These are phyloP conservation scores for Hyphodiscus hymeniophilus DNA, from an alignment of 495 filamentous ascomycete species.

Conservation along the genomic window DNA sequence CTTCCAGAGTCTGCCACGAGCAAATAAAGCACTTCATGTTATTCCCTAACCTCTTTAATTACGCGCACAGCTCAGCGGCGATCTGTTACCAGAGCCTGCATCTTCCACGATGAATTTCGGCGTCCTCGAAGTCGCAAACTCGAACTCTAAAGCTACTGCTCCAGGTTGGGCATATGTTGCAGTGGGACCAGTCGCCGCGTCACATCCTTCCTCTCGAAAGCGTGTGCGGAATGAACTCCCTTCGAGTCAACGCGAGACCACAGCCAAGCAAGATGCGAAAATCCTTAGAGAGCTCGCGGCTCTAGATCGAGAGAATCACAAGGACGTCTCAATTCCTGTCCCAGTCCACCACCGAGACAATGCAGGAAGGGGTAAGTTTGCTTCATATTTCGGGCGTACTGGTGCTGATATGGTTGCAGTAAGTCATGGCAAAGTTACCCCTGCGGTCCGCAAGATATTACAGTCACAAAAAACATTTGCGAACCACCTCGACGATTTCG, in stretches of 20 bases:
- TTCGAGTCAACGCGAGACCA: slow-evolving; percentile 48
- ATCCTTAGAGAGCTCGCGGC: slow-evolving; percentile 68
- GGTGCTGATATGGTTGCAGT: slow-evolving; percentile 1
- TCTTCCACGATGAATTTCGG: slow-evolving; percentile 29
- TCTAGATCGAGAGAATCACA: slow-evolving; percentile 71
- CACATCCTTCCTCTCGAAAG: slow-evolving; percentile 50
- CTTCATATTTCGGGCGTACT: not conserved
- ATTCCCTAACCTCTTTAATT: too few species aligned
- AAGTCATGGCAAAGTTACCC: slow-evolving; percentile 51
- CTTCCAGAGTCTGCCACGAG: too few species aligned
- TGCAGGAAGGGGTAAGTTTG: slow-evolving; percentile 33
- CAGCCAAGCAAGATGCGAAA: slow-evolving; percentile 67
- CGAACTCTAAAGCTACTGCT: slow-evolving; percentile 49
- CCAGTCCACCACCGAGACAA: slow-evolving; percentile 45
- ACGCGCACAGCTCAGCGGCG: too few species aligned
- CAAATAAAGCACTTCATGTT: too few species aligned
- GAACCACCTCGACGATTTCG: slow-evolving; percentile 86
- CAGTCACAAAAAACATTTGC: slow-evolving; percentile 84
- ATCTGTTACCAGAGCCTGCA: too few species aligned
- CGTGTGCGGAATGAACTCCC: slow-evolving; percentile 52
- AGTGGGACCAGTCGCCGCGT: slow-evolving; percentile 49
- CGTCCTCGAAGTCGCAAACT: slow-evolving; percentile 68
- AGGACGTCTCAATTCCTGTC: slow-evolving; percentile 61
- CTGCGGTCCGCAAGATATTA: slow-evolving; percentile 84
- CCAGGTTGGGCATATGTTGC: slow-evolving; percentile 88